These are phyloP conservation scores for Naganishia antarctica DNA, from an alignment of 768 basidiomycete genomes.

Conservation along the genomic window DNA sequence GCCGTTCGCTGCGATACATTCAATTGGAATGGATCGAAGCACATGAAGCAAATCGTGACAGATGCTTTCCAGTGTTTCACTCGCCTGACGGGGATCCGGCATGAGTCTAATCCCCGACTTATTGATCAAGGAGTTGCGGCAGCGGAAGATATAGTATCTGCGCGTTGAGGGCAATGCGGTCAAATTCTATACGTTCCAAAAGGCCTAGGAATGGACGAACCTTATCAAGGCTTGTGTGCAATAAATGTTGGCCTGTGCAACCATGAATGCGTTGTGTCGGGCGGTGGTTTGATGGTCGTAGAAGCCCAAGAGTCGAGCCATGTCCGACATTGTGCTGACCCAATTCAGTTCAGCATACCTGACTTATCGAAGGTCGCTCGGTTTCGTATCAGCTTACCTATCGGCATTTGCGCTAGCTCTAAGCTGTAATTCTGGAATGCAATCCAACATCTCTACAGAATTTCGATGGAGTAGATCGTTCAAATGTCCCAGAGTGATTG, in stretches of 20 bases:
- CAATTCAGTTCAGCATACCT: too few relatives aligned
- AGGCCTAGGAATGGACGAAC: too few relatives aligned
- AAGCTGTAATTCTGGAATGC: slow-evolving; percentile 17
- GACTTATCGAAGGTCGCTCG: neutral
- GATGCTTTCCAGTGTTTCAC: slow-evolving; percentile 21
- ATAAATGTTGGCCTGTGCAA: slow-evolving; percentile 24
- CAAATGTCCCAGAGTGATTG: slow-evolving; percentile 7
- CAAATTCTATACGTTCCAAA: too few relatives aligned
- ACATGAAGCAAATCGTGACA: slow-evolving; percentile 22
- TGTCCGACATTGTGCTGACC: slow-evolving; percentile 10
- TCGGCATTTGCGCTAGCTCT: slow-evolving; percentile 20
- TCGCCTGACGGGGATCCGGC: slow-evolving; percentile 3
- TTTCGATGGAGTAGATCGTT: slow-evolving; percentile 9
- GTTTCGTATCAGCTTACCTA: neutral
- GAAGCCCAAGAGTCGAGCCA: slow-evolving; percentile 17
- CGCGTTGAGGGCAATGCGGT: too few relatives aligned
- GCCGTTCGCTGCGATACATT: slow-evolving; percentile 24
- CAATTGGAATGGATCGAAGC: slow-evolving; percentile 22
- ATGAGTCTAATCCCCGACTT: slow-evolving; percentile 14
- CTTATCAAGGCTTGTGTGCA: slow-evolving; percentile 19
- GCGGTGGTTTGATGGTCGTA: slow-evolving; percentile 6
- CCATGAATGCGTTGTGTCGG: slow-evolving; percentile 18
- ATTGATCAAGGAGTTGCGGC: slow-evolving; percentile 7
- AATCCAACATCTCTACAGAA: slow-evolving; percentile 18
- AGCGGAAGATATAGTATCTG: slow-evolving; percentile 25